Conservation (phyloP, 495 filamentous ascomycete genomes). For the Penicillium robsamsonii region DNA sequence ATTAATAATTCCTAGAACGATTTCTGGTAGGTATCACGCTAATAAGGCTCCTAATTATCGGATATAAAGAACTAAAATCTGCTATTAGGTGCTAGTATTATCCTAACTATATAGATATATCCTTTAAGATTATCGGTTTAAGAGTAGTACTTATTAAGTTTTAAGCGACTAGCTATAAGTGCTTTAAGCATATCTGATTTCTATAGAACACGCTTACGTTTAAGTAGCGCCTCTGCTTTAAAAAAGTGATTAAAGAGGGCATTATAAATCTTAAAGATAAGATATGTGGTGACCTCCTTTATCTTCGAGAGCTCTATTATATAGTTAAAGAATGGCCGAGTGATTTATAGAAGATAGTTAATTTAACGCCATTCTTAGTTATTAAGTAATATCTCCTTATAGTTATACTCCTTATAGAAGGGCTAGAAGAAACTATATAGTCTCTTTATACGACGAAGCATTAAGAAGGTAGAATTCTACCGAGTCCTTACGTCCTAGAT, state of each 20-base stretch:
- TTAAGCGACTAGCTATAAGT: neutral
- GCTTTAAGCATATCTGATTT: neutral
- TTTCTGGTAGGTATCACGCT: neutral
- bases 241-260: constrained; percentile 5
- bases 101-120: constrained; percentile 13
- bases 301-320: constrained; percentile 4
- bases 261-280: constrained; percentile 10
- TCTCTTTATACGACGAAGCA: neutral
- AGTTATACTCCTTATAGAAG: too few species aligned
- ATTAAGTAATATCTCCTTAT: constrained; percentile 7
- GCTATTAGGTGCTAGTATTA: constrained; percentile 5
- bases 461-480: constrained; percentile 8
- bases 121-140: constrained; percentile 8
- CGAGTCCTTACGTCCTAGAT: constrained; percentile 3
- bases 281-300: neutral
- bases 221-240: neutral
- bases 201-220: neutral
- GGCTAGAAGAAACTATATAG: neutral
- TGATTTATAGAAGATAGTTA: constrained; percentile 7
- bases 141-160: constrained; percentile 16
- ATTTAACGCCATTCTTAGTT: constrained; percentile 5
- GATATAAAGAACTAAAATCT: constrained; percentile 14
- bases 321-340: constrained; percentile 5
- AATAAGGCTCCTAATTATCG: constrained; percentile 3
- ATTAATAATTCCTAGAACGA: neutral